phyloP scores from a whole-genome alignment of 1,139 yeast genomes.

The Pneumocystis wakefieldiae region DNA sequence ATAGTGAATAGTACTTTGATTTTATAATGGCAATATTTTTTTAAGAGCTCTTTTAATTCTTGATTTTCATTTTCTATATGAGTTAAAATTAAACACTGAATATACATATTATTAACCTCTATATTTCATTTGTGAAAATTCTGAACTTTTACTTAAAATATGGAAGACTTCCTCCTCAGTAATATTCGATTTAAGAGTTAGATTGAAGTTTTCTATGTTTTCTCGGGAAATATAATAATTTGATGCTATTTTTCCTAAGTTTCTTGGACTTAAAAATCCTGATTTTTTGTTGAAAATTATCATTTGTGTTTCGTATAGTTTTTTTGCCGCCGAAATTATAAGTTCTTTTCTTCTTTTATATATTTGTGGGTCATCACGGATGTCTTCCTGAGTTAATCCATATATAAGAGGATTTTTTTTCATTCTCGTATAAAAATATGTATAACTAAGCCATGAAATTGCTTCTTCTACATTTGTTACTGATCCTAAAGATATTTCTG shows the following conservation, averaged over 20 bases:
- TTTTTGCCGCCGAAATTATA: slow-evolving; percentile 64
- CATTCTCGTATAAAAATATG: slow-evolving; percentile 90
- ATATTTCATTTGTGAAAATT: slow-evolving; percentile 77
- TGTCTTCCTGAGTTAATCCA: slow-evolving; percentile 81
- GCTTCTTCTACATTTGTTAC: slow-evolving; percentile 93
- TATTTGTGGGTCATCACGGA: slow-evolving; percentile 68
- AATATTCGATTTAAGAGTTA: slow-evolving; percentile 67
- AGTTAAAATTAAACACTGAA: neutral
- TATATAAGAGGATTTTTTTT: slow-evolving; percentile 83
- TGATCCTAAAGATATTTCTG: slow-evolving; percentile 88
- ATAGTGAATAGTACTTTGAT: slow-evolving; percentile 59
- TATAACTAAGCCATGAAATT: slow-evolving; percentile 90
- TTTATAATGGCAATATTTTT: slow-evolving; percentile 62
- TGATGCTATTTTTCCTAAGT: slow-evolving; percentile 84
- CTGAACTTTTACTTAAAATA: slow-evolving; percentile 83
- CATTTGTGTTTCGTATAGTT: slow-evolving; percentile 79
- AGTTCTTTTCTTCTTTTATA: slow-evolving; percentile 59
- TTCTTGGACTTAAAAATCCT: slow-evolving; percentile 67
- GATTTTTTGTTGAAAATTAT: slow-evolving; percentile 78
- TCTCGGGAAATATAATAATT: slow-evolving; percentile 79
- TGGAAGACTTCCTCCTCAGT: slow-evolving; percentile 86
- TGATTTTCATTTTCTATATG: slow-evolving; percentile 48
- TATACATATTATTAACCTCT: slow-evolving; percentile 29
- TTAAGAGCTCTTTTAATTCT: slow-evolving; percentile 46
- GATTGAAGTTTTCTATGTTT: slow-evolving; percentile 79